Conservation (phyloP, 1,139 yeast species). For the Geotrichum aggregatum region DNA sequence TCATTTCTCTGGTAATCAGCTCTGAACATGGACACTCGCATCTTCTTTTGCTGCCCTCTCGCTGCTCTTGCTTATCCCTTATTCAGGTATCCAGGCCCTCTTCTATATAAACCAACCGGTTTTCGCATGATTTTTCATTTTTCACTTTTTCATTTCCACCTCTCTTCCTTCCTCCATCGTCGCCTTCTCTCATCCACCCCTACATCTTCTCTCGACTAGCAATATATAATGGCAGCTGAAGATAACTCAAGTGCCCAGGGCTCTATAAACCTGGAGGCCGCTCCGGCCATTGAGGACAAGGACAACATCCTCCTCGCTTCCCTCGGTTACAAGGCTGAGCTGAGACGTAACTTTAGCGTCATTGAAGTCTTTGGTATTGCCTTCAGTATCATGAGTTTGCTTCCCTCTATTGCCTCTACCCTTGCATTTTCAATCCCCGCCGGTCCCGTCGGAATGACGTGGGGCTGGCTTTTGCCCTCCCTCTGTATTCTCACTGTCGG, state of each 20-base stretch:
- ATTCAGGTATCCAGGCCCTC: no score
- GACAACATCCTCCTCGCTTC: slow-evolving; percentile 37
- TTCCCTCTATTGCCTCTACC: slow-evolving; percentile 57
- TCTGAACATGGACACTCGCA: no score
- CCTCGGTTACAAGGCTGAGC: slow-evolving; percentile 70
- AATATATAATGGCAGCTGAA: background rate
- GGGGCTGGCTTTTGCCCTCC: slow-evolving; percentile 62
- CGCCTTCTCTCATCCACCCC: no score
- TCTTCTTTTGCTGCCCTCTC: no score
- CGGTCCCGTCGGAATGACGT: slow-evolving; percentile 56
- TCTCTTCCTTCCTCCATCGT: no score
- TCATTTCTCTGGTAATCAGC: no score
- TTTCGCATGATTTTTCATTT: no score
- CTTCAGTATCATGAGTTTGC: slow-evolving; percentile 67
- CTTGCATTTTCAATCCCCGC: slow-evolving; percentile 45
- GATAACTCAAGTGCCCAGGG: background rate
- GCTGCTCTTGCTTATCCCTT: no score
- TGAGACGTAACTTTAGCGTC: slow-evolving; percentile 60
- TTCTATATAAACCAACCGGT: no score
- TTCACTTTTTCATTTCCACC: no score
- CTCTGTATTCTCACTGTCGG: slow-evolving; percentile 50
- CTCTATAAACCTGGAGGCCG: background rate
- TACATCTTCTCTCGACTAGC: no score
- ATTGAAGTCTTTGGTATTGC: slow-evolving; percentile 55
- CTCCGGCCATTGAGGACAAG: background rate